phyloP scores from a whole-genome alignment of 2,329 filamentous ascomycete genomes.

The Tothia fuscella region DNA sequence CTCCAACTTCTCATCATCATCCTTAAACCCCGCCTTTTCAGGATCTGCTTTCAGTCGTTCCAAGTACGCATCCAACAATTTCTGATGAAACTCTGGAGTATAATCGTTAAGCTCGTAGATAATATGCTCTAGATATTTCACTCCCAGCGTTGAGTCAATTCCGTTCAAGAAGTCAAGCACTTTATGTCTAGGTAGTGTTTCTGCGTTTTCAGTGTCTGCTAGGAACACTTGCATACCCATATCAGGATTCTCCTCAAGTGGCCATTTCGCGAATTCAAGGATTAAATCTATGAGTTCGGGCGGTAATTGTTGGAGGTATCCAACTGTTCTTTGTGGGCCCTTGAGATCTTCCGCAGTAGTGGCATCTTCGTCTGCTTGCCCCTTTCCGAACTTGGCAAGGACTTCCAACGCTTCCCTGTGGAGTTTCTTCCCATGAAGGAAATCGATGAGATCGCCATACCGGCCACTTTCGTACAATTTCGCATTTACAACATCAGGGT shows the following conservation, averaged over 20 bases:
- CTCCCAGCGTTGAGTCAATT: constrained; percentile 60
- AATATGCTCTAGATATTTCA: constrained; percentile 80
- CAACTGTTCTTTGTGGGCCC: constrained; percentile 72
- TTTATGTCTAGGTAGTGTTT: constrained; percentile 66
- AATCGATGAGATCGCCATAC: constrained; percentile 93
- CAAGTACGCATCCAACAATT: constrained; percentile 62
- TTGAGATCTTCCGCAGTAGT: constrained; percentile 46
- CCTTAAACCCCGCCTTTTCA: constrained; percentile 18
- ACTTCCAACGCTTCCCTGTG: constrained; percentile 79
- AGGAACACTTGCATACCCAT: constrained; percentile 88
- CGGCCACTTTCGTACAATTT: constrained; percentile 77
- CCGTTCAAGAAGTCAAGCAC: constrained; percentile 63
- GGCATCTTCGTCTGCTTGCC: constrained; percentile 39
- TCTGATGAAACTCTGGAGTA: constrained; percentile 78
- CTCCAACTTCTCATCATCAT: constrained; percentile 25
- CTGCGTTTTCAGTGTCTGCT: constrained; percentile 88
- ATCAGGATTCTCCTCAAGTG: constrained; percentile 57
- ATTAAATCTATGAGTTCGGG: constrained; percentile 84
- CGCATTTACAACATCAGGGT: constrained; percentile 89
- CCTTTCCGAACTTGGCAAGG: constrained; percentile 64
- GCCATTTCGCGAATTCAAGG: constrained; percentile 85
- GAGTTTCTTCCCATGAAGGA: constrained; percentile 88
- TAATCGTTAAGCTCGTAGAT: constrained; percentile 76
- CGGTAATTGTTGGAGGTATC: constrained; percentile 79
- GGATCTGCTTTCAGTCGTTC: constrained; percentile 33